A percentile compares a stretch with the other conserved stretches of the same genome.
phyloP scores from a whole-genome alignment of 805 yeast species.

The Barnettozyma vustinii region DNA sequence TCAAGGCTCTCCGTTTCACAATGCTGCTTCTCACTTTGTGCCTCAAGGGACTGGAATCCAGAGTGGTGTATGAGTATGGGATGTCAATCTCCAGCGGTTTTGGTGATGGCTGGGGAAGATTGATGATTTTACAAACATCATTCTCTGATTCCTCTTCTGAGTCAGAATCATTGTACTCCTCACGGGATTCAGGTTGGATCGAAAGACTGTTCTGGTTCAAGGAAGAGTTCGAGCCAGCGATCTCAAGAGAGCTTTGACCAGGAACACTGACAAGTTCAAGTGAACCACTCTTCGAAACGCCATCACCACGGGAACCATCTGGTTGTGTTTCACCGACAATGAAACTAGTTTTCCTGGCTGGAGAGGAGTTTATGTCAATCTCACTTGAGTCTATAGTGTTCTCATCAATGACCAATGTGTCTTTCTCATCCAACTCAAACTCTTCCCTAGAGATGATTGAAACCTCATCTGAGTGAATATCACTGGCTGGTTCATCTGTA shows the following conservation, averaged over 20 bases:
- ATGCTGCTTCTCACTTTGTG: background rate
- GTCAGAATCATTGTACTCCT: background rate
- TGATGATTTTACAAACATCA: background rate
- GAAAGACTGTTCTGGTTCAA: background rate
- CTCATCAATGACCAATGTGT: background rate
- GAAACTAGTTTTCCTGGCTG: background rate
- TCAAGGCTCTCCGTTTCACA: background rate
- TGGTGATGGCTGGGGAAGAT: background rate
- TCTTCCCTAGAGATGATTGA: background rate
- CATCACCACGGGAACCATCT: background rate
- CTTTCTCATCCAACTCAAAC: background rate
- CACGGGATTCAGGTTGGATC: background rate
- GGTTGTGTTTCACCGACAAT: background rate
- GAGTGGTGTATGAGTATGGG: slow-evolving; percentile 3
- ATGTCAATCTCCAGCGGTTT: slow-evolving; percentile 1
- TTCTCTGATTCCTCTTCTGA: background rate
- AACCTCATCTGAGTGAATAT: slow-evolving; percentile 1
- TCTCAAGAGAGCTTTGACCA: background rate
- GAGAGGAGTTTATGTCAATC: background rate
- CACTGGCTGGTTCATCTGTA: background rate
- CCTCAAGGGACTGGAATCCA: slow-evolving; percentile 8
- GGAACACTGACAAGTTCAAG: background rate
- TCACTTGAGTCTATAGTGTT: background rate
- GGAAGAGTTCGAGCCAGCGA: background rate
- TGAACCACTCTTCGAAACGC: slow-evolving; percentile 1